Evolutionary conservation across 2,329 filamentous ascomycete species (phyloP).

Genomic region (Cryphonectria parasitica): DNA sequence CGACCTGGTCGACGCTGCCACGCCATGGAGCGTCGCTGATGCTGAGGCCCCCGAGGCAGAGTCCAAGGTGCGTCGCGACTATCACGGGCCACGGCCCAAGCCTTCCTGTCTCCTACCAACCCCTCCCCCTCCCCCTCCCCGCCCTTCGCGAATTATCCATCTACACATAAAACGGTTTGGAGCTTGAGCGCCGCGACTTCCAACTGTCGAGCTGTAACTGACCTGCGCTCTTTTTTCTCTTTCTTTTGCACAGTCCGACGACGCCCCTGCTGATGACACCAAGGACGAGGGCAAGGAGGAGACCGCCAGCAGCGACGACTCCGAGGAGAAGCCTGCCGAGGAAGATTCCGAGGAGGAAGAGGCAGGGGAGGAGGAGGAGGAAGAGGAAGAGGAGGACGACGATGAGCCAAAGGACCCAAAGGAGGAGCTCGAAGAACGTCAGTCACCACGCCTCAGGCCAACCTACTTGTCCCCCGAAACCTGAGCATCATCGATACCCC

Average conservation of each 20-base stretch:
- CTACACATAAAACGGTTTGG: background rate
- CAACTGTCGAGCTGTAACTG: background rate
- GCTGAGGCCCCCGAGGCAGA: conserved; percentile 66
- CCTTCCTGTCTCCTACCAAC: background rate
- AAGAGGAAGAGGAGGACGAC: conserved; percentile 81
- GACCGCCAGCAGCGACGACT: conserved; percentile 60
- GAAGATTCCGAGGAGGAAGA: conserved; percentile 41
- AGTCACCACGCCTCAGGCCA: conserved; percentile 45
- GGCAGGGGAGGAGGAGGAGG: conserved; percentile 68
- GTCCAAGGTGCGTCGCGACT: conserved; percentile 48
- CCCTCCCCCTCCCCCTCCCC: too few species aligned
- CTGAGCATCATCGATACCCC: background rate
- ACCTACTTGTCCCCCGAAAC: background rate
- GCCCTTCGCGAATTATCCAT: background rate
- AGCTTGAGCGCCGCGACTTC: background rate
- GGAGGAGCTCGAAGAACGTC: conserved; percentile 89
- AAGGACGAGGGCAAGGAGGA: conserved; percentile 32
- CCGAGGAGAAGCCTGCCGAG: conserved; percentile 41
- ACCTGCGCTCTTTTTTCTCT: conserved; percentile 10
- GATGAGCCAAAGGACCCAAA: conserved; percentile 85
- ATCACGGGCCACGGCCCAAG: background rate
- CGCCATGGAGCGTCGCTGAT: conserved; percentile 67
- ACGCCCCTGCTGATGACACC: conserved; percentile 39
- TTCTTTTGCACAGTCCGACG: conserved; percentile 40
- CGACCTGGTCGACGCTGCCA: conserved; percentile 67